A percentile compares a stretch with the other conserved stretches of the same genome.
phyloP scores from a whole-genome alignment of 208 protist genomes.

The Wallacemonas sp. region DNA sequence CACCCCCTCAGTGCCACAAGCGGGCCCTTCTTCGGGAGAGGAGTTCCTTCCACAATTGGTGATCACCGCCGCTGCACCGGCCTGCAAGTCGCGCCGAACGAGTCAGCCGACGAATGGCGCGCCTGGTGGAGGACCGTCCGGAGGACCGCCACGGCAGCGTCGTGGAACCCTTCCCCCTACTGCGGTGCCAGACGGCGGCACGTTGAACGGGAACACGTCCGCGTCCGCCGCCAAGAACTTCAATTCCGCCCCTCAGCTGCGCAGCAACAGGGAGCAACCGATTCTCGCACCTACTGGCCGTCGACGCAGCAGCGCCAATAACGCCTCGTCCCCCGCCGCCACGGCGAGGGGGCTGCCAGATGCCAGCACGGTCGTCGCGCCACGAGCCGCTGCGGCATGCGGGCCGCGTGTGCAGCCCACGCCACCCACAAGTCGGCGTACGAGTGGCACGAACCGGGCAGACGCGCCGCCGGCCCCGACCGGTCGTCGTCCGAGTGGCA shows the following conservation, averaged over 20 bases:
- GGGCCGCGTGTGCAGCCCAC: neutral
- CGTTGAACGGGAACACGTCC: too few species aligned
- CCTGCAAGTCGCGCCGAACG: neutral
- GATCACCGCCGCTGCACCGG: neutral
- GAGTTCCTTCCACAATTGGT: neutral
- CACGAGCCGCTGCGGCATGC: neutral
- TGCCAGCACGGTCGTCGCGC: too few species aligned
- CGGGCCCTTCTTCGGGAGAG: too few species aligned
- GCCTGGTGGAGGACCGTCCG: neutral
- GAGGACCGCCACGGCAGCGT: neutral
- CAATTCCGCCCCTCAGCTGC: constrained; percentile 1
- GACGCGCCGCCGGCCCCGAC: neutral
- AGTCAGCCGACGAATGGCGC: neutral
- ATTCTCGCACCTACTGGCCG: neutral
- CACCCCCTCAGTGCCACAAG: too few species aligned
- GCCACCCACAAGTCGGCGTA: neutral
- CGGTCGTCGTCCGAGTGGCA: neutral
- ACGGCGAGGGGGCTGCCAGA: neutral
- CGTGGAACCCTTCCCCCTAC: constrained; percentile 1
- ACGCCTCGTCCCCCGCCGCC: neutral
- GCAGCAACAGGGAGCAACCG: neutral
- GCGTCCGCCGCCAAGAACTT: neutral
- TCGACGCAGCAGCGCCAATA: constrained; percentile 3
- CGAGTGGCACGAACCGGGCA: neutral
- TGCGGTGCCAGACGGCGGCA: neutral